Evolutionary conservation across 345 rosid species (phyloP), one percentile per base, ranked within the genome.

Genomic region (Zanthoxylum bungeanum): DNA sequence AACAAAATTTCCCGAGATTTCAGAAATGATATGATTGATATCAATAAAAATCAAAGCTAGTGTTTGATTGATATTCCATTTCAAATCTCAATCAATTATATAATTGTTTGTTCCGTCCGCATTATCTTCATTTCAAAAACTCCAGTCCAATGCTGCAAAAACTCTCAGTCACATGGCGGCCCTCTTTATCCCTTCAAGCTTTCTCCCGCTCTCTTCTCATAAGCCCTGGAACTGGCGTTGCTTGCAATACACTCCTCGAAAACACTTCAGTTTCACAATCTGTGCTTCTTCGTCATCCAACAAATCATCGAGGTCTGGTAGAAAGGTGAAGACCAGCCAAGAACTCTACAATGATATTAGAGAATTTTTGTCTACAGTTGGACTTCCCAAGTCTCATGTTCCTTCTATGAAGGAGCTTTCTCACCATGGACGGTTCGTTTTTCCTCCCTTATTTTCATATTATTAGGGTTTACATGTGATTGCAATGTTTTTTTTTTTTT

Each of bases 371-470:
- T 75, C 85, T 46, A 76, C 75, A 63, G 84, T 79, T 73, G 97
- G 93, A 39, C 82, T 92, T 76, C 91, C 97, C 7, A 70, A 79
- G 50, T 86, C 77, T 59, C 89, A 89, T 78, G 86, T 92, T 14
- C 99, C 98, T 2, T 82, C 98, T 46, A 59, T 76, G 75, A 95
- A 92, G 82, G 99, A 92, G 76, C 88, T 95, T 56, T 80, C 82
- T 11, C 82, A 78, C 67, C 82, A 89, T 72, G 94, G 93, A 89
- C 92, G 99, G 99, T 95, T 67, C 56, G 57, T 66, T 11, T 12
- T 55, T 68, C 8, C 50, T 50, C 12, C 16, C 17, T 9, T 25
- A 51, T 53, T 68, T 11, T n/a, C 16, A 37, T 39, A 9, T 40
- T 5, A 47, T 64, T 61, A 4, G 7, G 16, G 14, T 60, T 19